Evolutionary conservation across 1,284 basidiomycete species (phyloP), one percentile per base, ranked within the genome.

Genomic region (Sutorius eximius): DNA sequence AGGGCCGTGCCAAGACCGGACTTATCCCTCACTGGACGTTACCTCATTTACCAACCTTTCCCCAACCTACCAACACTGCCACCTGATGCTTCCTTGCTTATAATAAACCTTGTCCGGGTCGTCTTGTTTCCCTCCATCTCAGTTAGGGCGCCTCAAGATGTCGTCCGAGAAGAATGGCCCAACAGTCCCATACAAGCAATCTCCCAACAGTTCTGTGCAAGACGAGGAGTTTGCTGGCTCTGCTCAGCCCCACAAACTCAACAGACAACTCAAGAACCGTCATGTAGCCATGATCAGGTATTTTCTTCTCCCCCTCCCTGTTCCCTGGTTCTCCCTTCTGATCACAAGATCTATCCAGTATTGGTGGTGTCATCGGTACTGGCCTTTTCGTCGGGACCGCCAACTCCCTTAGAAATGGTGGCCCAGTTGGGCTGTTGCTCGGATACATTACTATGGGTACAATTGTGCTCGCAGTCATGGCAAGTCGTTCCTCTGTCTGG

Each of bases 281-380:
- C 84, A 87, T 68, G 76, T 87, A 51, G 82, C 85, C 33, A 87
- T 86, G 85, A 87, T 87, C 57, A 86, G 83, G 83, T 82, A 55
- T 36, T 5, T 37, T 10, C 0, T 6, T 12, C 3, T 4, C 10
- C 16, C 11, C 15, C 33, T 10, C 18, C 8, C 6, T 12, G 11
- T 11, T 13, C 36, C 13, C 20, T 6, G 3, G 5, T 12, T 37
- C 13, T 20, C 18, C 20, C 20, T 4, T n/a, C 10, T 32, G n/a
- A 5, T 27, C 40, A 20, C 24, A n/a, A 44, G 3, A 12, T 24
- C 27, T 32, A 3, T 49, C 5, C 20, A 78, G 77, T 75, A 85
- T 84, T 48, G 82, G 82, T 50, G 86, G 88, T 73, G 89, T 91
- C 56, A 90, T 91, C 60, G 89, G 88, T 53, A 90, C 87, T 52